Evolutionary conservation across 176 grass and related monocot species (phyloP).

Genomic region (Phoenix dactylifera): DNA sequence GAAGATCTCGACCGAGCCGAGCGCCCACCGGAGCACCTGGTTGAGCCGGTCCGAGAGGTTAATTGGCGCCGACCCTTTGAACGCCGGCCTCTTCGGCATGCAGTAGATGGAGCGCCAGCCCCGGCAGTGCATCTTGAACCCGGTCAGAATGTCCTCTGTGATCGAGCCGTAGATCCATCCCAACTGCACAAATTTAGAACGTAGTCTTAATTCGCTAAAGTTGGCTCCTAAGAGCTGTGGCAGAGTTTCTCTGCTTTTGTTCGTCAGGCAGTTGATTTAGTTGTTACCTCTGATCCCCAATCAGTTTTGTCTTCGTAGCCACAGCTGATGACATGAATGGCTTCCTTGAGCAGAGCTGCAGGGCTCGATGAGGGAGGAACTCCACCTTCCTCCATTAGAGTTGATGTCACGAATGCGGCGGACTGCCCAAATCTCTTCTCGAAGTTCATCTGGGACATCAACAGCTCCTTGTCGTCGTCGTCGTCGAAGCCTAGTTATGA

Average conservation of each 20-base stretch:
- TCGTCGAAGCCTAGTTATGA: slow-evolving; percentile 42
- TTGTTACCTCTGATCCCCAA: slow-evolving; percentile 79
- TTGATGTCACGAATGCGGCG: slow-evolving; percentile 90
- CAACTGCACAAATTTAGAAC: slow-evolving; percentile 31
- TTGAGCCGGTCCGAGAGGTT: slow-evolving; percentile 92
- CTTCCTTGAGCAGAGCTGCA: slow-evolving; percentile 93
- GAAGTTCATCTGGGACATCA: slow-evolving; percentile 99
- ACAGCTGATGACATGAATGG: slow-evolving; percentile 99
- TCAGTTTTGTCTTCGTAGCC: slow-evolving; percentile 98
- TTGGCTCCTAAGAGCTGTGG: no score
- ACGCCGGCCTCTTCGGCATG: slow-evolving; percentile 77
- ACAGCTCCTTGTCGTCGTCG: slow-evolving; percentile 67
- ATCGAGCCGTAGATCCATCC: slow-evolving; percentile 99
- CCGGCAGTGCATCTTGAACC: slow-evolving; percentile 99
- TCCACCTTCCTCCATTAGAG: slow-evolving; percentile 96
- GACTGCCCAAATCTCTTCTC: slow-evolving; percentile 99
- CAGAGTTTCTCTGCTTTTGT: no score
- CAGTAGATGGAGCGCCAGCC: slow-evolving; percentile 99
- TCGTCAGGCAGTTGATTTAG: no score
- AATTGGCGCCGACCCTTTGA: slow-evolving; percentile 96
- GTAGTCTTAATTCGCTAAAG: no score
- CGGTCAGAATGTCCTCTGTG: slow-evolving; percentile 95
- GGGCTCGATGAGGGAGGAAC: slow-evolving; percentile 90
- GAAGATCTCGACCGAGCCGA: slow-evolving; percentile 99
- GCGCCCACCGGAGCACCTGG: slow-evolving; percentile 97